Evolutionary conservation across 371 early-diverging fungal species (phyloP).

Genomic region (Enterospora canceri): DNA sequence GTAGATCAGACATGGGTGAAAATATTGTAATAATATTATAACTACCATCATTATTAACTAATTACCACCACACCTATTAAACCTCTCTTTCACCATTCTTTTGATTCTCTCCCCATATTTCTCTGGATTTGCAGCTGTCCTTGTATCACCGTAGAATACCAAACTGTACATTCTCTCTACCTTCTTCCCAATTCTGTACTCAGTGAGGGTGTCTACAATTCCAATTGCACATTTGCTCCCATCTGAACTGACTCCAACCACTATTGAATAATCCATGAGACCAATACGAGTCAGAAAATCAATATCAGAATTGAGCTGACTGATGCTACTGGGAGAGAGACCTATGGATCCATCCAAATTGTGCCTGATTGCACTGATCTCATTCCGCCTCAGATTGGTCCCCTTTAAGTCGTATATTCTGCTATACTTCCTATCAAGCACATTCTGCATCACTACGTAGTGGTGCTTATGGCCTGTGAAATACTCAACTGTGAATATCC

Average conservation of each 20-base stretch:
- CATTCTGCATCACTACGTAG: conserved; percentile 48
- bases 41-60: no score
- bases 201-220: conserved; percentile 47
- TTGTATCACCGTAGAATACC: conserved; percentile 25
- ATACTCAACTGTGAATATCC: conserved; percentile 2
- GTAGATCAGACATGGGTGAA: no score
- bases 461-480: background rate
- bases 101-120: conserved; percentile 36
- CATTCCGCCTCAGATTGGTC: conserved; percentile 16
- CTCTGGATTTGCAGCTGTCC: conserved; percentile 34
- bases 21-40: no score
- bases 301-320: conserved; percentile 32
- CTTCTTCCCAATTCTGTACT: conserved; percentile 21
- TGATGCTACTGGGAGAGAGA: background rate
- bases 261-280: conserved; percentile 49
- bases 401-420: conserved; percentile 48
- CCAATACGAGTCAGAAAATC: conserved; percentile 24
- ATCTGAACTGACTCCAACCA: conserved; percentile 8
- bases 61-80: no score
- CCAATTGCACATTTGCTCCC: conserved; percentile 27
- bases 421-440: conserved; percentile 1
- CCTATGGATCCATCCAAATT: background rate
- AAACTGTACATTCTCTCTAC: conserved; percentile 26
- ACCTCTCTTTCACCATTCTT: conserved; percentile 10
- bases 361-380: background rate